Percentiles rank a stretch among this genome's conserved stretches.
Conservation (phyloP, 768 basidiomycete species). For the Aureoboletus auriporus region DNA sequence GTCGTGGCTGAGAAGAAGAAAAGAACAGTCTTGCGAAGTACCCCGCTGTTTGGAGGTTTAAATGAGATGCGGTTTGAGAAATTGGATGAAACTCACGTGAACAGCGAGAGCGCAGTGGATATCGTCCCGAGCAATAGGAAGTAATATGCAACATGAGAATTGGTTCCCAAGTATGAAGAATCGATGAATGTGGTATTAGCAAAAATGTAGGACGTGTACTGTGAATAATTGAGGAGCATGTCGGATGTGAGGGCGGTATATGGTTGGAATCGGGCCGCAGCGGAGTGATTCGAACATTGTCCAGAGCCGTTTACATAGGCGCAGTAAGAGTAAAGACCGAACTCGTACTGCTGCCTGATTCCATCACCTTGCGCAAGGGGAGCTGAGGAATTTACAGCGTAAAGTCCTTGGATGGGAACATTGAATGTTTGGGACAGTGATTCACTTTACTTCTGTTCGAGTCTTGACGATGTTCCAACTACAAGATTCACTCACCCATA, state of each 20-base stretch:
- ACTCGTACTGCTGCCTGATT: constrained; percentile 67
- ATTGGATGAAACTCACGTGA: constrained; percentile 49
- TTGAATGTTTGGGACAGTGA: constrained; percentile 46
- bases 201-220: constrained; percentile 51
- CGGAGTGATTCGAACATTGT: constrained; percentile 58
- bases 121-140: constrained; percentile 71
- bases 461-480: not conserved
- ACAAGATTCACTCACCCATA: constrained; percentile 52
- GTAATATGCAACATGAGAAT: constrained; percentile 71
- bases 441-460: constrained; percentile 33
- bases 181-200: constrained; percentile 51
- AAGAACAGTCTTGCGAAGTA: constrained; percentile 58
- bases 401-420: constrained; percentile 61
- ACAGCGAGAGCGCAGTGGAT: constrained; percentile 56
- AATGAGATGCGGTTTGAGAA: not conserved
- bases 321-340: constrained; percentile 80
- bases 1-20: constrained; percentile 67
- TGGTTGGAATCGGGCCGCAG: constrained; percentile 61
- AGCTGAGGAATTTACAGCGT: constrained; percentile 60
- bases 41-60: constrained; percentile 44
- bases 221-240: constrained; percentile 62
- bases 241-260: constrained; percentile 60
- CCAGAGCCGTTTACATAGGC: constrained; percentile 64
- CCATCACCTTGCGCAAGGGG: constrained; percentile 56
- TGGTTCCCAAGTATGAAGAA: constrained; percentile 56